Conservation (phyloP, 1,284 basidiomycete genomes). For the Rhodotorula sp. region DNA sequence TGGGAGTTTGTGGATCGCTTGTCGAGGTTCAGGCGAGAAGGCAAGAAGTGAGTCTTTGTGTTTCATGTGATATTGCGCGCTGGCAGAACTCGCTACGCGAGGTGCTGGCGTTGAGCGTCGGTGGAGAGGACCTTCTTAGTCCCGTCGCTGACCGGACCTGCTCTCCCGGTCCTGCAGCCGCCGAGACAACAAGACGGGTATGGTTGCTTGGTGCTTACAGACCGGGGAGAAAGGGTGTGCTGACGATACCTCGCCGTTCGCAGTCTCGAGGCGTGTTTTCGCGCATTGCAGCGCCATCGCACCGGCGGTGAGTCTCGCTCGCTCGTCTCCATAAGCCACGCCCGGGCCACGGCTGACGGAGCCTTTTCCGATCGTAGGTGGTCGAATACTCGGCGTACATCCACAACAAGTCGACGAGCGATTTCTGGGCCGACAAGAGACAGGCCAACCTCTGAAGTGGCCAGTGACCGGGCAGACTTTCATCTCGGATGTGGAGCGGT, state of each 20-base stretch:
- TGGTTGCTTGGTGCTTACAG: no score
- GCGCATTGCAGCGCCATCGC: slow-evolving; percentile 35
- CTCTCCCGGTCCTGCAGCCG: slow-evolving; percentile 3
- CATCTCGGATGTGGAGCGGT: neutral
- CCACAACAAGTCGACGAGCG: slow-evolving; percentile 14
- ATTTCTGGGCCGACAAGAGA: slow-evolving; percentile 35
- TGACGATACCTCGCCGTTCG: neutral
- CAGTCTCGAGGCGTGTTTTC: slow-evolving; percentile 39
- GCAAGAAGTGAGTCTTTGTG: slow-evolving; percentile 41
- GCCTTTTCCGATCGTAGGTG: slow-evolving; percentile 3
- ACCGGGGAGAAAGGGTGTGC: neutral
- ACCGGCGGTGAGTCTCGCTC: slow-evolving; percentile 8
- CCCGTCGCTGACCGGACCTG: neutral
- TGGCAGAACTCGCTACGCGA: no score
- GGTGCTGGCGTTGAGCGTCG: no score
- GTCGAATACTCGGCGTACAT: slow-evolving; percentile 28
- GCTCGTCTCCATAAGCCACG: neutral
- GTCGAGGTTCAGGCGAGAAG: slow-evolving; percentile 48
- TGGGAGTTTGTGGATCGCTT: slow-evolving; percentile 46
- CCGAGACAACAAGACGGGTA: slow-evolving; percentile 32
- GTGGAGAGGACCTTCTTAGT: neutral
- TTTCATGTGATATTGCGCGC: no score
- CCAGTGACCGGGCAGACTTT: neutral
- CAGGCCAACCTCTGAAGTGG: neutral
- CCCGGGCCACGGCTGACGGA: neutral